A percentile compares a stretch with the other conserved stretches of the same genome.
Evolutionary conservation across 2,329 filamentous ascomycete species (phyloP).

Genomic region (Cadophora gregata): DNA sequence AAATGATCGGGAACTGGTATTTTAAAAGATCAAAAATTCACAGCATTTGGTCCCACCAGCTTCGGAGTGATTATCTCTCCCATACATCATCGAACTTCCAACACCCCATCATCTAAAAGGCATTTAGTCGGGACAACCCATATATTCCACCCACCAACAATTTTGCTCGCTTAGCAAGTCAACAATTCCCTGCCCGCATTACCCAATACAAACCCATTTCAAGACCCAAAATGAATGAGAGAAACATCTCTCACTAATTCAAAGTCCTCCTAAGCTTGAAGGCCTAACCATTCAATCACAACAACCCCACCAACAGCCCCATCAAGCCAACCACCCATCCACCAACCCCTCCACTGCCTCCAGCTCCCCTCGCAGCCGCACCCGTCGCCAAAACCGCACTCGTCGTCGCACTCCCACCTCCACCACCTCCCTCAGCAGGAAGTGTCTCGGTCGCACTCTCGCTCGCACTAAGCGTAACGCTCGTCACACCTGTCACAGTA

Average conservation of each 20-base stretch:
- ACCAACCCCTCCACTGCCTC: not conserved
- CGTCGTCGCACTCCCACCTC: not conserved
- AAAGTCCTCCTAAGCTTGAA: no score
- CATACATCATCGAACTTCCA: no score
- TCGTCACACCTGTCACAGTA: slow-evolving; percentile 17
- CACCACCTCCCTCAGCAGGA: not conserved
- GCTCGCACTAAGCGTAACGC: not conserved
- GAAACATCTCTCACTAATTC: no score
- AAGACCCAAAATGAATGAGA: no score
- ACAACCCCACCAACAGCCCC: not conserved
- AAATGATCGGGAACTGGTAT: no score
- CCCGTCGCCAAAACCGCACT: slow-evolving; percentile 1
- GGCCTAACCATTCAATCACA: not conserved
- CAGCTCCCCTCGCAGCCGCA: not conserved
- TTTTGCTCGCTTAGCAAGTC: not conserved
- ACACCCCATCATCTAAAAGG: no score
- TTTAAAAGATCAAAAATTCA: no score
- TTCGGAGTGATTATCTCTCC: no score
- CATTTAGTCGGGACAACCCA: no score
- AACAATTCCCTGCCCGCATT: not conserved
- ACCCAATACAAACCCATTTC: no score
- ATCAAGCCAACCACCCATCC: not conserved
- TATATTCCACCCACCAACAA: no score
- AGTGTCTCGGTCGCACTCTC: not conserved
- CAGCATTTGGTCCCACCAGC: no score